Conservation (phyloP, 2,329 filamentous ascomycete genomes). For the Leptodontidium sp. region DNA sequence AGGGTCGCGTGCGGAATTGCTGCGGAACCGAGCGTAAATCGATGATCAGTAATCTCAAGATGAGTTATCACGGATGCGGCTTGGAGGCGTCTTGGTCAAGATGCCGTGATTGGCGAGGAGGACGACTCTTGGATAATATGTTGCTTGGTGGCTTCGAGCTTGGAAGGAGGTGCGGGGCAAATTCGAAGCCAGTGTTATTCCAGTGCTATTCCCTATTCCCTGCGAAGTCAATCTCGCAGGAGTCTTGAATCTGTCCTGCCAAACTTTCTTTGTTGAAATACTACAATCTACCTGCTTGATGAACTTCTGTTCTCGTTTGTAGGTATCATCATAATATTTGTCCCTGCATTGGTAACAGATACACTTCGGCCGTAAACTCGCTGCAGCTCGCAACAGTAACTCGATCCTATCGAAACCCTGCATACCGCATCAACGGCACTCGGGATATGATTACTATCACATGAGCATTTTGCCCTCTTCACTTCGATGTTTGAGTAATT, state of each 20-base stretch:
- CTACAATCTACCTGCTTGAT: background rate
- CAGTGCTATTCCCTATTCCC: constrained; percentile 4
- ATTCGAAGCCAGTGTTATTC: background rate
- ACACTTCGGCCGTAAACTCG: background rate
- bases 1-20: constrained; percentile 12
- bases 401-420: background rate
- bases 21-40: constrained; percentile 17
- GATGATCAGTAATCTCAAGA: constrained; percentile 22
- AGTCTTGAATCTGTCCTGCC: background rate
- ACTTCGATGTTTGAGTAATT: background rate
- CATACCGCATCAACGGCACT: background rate
- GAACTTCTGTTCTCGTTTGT: background rate
- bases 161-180: background rate
- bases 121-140: background rate
- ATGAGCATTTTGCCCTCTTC: background rate
- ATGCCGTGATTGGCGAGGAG: constrained; percentile 2
- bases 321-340: background rate
- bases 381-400: background rate
- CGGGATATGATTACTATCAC: constrained; percentile 12
- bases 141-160: constrained; percentile 11
- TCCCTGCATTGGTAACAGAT: background rate
- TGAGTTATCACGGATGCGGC: constrained; percentile 9
- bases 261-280: background rate
- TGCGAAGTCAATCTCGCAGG: background rate
- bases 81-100: background rate